Base-by-base conservation (phyloP, 352 stramenopile genomes). In the Phytopythium boreale region DNA sequence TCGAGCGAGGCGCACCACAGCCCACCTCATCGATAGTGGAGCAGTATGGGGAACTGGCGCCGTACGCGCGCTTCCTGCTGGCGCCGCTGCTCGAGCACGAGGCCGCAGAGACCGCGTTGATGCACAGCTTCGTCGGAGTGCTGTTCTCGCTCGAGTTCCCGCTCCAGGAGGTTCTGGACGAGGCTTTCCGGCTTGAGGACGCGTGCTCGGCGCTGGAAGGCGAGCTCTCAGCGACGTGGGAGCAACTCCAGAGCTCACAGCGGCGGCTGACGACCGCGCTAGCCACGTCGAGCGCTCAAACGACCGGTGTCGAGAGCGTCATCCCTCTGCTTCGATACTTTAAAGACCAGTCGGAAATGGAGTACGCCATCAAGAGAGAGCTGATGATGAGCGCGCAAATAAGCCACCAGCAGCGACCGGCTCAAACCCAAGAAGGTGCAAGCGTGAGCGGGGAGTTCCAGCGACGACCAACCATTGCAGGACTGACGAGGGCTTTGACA, bases 81-180 rank as follows among this genome's bases (percentile, higher is more conserved):
- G 75, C 77, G 4, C 62, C 79, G 8, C 82, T 76, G 15, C 65
- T 89, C 0, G 68, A 92, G 24, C 69, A 80, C 29, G 77, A 87
- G 6, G 56, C 59, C 7, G 77, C 71, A 31, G 80, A 92, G 52
- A 61, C 68, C 12, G 61, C 64, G 2, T 61, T 89, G 0, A 74
- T 90, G 0, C 79, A 78, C 9, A 88, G 63, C 29, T 92, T 89
- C 31, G 82, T 84, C 0, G 80, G 80, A 6, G 63, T 90, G 41
- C 61, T 92, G 1, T 89, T 79, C 44, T 87, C 77, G 6, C 67
- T 92, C 9, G 59, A 74, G 1, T 77, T 89, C 10, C 39, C 70
- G 0, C 29, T 73, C 2, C 61, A 75, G 6, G 76, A 78, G 11
- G 66, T 88, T 7, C 26, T 79, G 11, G 43, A 56, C 5, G 72